Percentiles rank a stretch among this genome's conserved stretches.
Conservation (phyloP, 2,329 filamentous ascomycete genomes). For the Pyrenophora seminiperda region DNA sequence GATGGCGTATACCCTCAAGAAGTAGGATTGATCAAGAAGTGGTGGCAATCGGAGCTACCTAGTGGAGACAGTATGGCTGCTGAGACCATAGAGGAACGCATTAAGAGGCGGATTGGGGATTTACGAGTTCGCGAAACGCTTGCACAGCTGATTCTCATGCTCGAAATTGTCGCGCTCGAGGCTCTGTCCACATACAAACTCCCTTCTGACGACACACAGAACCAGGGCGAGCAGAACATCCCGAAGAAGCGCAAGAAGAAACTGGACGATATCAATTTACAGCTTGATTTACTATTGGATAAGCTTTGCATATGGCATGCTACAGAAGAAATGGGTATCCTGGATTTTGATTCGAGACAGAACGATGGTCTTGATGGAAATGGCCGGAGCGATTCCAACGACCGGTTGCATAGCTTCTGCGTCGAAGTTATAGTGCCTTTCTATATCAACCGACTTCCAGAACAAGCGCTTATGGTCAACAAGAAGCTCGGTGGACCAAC, state of each 20-base stretch:
- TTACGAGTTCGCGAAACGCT: constrained; percentile 78
- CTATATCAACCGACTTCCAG: constrained; percentile 77
- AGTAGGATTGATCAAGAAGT: constrained; percentile 66
- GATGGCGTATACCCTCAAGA: constrained; percentile 72
- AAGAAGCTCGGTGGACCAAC: constrained; percentile 76
- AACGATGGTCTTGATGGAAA: constrained; percentile 28
- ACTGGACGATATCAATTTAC: constrained; percentile 66
- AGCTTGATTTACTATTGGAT: constrained; percentile 76
- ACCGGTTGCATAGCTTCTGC: constrained; percentile 76
- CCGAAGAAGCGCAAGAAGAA: constrained; percentile 60
- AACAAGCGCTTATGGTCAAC: constrained; percentile 71
- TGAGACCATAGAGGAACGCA: constrained; percentile 54
- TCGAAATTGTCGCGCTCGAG: constrained; percentile 77
- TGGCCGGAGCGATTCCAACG: constrained; percentile 48
- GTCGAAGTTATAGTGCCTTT: constrained; percentile 81
- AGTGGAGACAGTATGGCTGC: constrained; percentile 41
- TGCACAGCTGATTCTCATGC: constrained; percentile 77
- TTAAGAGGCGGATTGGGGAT: constrained; percentile 67
- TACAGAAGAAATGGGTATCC: constrained; percentile 63
- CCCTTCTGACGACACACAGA: constrained; percentile 26
- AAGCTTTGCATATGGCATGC: constrained; percentile 85
- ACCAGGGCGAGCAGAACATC: constrained; percentile 20
- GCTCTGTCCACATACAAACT: constrained; percentile 46
- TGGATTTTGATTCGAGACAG: constrained; percentile 41
- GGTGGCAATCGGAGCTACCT: constrained; percentile 65